Conservation (phyloP, 1,284 basidiomycete genomes). For the Tylopilus sp. region DNA sequence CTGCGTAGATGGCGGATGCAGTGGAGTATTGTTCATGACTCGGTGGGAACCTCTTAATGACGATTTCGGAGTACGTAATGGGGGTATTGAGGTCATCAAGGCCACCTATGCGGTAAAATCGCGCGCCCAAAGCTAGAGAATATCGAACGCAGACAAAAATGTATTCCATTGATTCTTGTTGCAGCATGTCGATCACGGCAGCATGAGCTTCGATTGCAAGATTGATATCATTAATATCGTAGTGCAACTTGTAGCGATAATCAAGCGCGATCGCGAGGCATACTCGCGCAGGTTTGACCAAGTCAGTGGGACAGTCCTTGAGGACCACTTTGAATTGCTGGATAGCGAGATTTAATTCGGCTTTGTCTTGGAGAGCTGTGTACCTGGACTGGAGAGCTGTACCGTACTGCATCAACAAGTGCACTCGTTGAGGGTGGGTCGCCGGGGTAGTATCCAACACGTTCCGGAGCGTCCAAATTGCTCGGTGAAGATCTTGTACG, state of each 20-base stretch:
- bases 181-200: slow-evolving; percentile 17
- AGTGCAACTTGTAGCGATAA: slow-evolving; percentile 11
- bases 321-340: slow-evolving; percentile 15
- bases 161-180: slow-evolving; percentile 11
- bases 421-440: slow-evolving; percentile 19
- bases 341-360: slow-evolving; percentile 34
- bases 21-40: slow-evolving; percentile 13
- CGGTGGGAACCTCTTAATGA: slow-evolving; percentile 16
- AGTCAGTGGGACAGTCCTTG: slow-evolving; percentile 17
- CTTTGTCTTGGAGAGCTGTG: slow-evolving; percentile 11
- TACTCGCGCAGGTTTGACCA: slow-evolving; percentile 12
- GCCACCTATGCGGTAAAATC: slow-evolving; percentile 24
- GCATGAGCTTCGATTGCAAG: slow-evolving; percentile 17
- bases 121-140: slow-evolving; percentile 13
- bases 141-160: slow-evolving; percentile 19
- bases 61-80: slow-evolving; percentile 19
- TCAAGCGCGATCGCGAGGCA: slow-evolving; percentile 20
- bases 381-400: slow-evolving; percentile 18
- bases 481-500: slow-evolving; percentile 24
- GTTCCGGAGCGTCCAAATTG: slow-evolving; percentile 9
- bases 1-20: slow-evolving; percentile 18
- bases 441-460: not conserved
- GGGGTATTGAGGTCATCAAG: slow-evolving; percentile 24
- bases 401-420: slow-evolving; percentile 22
- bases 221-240: slow-evolving; percentile 27